Conservation (phyloP, 2,329 filamentous ascomycete species). For the Penicillium sclerotigenum region DNA sequence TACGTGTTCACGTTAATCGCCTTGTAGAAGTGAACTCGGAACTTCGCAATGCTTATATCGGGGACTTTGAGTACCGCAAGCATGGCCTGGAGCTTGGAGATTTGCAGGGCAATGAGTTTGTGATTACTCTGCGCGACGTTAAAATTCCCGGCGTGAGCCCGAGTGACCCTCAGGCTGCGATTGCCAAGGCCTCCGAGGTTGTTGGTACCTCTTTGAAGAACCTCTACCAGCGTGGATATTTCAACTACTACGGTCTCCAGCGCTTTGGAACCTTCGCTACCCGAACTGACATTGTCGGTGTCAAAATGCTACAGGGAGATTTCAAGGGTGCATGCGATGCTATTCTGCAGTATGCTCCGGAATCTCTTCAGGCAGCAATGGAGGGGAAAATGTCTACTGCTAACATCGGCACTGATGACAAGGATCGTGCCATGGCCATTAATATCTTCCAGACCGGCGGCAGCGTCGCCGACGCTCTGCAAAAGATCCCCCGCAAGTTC, state of each 20-base stretch:
- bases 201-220: conserved; percentile 61
- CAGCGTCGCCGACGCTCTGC: conserved; percentile 59
- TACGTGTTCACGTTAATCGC: conserved; percentile 58
- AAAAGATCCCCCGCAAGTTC: conserved; percentile 74
- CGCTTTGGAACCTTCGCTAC: conserved; percentile 86
- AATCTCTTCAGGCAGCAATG: conserved; percentile 57
- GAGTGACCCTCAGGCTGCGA: conserved; percentile 46
- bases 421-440: conserved; percentile 73
- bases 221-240: conserved; percentile 73
- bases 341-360: conserved; percentile 69
- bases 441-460: conserved; percentile 66
- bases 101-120: conserved; percentile 84
- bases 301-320: conserved; percentile 76
- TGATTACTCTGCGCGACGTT: conserved; percentile 86
- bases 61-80: conserved; percentile 75
- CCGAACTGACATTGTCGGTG: conserved; percentile 80
- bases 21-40: conserved; percentile 62
- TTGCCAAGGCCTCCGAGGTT: conserved; percentile 42
- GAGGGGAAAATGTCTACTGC: conserved; percentile 42
- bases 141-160: conserved; percentile 52
- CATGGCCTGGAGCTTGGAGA: conserved; percentile 76
- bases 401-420: conserved; percentile 69
- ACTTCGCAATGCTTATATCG: conserved; percentile 63
- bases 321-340: conserved; percentile 75
- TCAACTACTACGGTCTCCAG: conserved; percentile 98